Evolutionary conservation across 345 rosid genomes (phyloP).

Genomic region (Lumnitzera littorea): DNA sequence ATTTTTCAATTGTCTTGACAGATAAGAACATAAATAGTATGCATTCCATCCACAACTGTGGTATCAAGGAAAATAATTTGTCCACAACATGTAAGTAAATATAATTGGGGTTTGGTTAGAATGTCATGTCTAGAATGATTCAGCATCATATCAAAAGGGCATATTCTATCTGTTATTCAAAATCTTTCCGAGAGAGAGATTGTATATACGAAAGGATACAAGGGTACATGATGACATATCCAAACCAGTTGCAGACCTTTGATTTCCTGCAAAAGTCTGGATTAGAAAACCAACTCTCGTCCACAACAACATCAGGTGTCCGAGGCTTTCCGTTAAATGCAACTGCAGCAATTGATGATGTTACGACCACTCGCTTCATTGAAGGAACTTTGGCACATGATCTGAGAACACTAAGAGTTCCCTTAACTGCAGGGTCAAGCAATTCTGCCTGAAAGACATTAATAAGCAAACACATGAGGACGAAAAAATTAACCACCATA

Average conservation of each 20-base stretch:
- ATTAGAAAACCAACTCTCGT: slow-evolving; percentile 77
- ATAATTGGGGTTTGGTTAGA: too few relatives aligned
- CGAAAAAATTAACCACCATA: too few relatives aligned
- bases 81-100: too few relatives aligned
- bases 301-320: slow-evolving; percentile 67
- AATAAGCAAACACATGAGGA: neutral
- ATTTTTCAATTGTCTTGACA: too few relatives aligned
- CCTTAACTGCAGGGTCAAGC: slow-evolving; percentile 82
- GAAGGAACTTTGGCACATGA: slow-evolving; percentile 64
- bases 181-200: too few relatives aligned
- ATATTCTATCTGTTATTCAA: too few relatives aligned
- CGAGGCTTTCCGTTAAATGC: slow-evolving; percentile 45
- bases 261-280: slow-evolving; percentile 38
- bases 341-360: slow-evolving; percentile 81
- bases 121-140: too few relatives aligned
- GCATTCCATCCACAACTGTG: too few relatives aligned
- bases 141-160: too few relatives aligned
- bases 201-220: neutral
- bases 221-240: slow-evolving; percentile 1
- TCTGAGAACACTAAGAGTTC: slow-evolving; percentile 7
- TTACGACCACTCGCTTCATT: slow-evolving; percentile 62
- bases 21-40: too few relatives aligned
- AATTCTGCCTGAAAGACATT: slow-evolving; percentile 51
- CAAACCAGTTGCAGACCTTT: slow-evolving; percentile 30
- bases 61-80: too few relatives aligned